Evolutionary conservation across 768 basidiomycete genomes (phyloP).

Genomic region (Amanita rimosa): DNA sequence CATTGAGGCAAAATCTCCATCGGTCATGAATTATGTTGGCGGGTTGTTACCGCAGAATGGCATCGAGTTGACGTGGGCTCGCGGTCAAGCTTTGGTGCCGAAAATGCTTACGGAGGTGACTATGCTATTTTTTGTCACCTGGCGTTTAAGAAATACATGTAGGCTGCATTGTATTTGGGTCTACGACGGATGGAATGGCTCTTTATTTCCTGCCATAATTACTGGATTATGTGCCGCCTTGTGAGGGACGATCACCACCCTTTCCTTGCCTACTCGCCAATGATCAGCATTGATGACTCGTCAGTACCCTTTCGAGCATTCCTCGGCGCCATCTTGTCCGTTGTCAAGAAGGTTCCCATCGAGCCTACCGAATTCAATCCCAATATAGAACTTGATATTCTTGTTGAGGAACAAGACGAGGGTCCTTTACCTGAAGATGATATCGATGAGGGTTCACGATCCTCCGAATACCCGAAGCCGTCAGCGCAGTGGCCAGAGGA

Average conservation of each 20-base stretch:
- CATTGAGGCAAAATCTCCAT: slow-evolving; percentile 12
- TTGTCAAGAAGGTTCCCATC: slow-evolving; percentile 9
- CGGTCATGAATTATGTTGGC: slow-evolving; percentile 7
- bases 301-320: slow-evolving; percentile 12
- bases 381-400: slow-evolving; percentile 12
- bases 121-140: slow-evolving; percentile 5
- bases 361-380: slow-evolving; percentile 8
- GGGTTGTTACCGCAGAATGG: slow-evolving; percentile 6
- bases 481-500: slow-evolving; percentile 7
- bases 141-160: slow-evolving; percentile 4
- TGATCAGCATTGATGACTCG: slow-evolving; percentile 11
- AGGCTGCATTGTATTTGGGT: slow-evolving; percentile 12
- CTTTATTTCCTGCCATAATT: slow-evolving; percentile 13
- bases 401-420: slow-evolving; percentile 9
- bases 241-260: slow-evolving; percentile 12
- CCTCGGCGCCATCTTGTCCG: slow-evolving; percentile 12
- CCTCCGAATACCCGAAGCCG: too few relatives aligned
- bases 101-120: slow-evolving; percentile 9
- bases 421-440: slow-evolving; percentile 12
- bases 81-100: slow-evolving; percentile 3
- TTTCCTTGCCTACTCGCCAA: slow-evolving; percentile 13
- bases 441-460: slow-evolving; percentile 8
- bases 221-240: slow-evolving; percentile 14
- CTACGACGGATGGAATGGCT: slow-evolving; percentile 12
- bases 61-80: slow-evolving; percentile 9